Percentiles rank a stretch among this genome's conserved stretches.
phyloP scores from a whole-genome alignment of 805 yeast species.

The Metschnikowia anglica region DNA sequence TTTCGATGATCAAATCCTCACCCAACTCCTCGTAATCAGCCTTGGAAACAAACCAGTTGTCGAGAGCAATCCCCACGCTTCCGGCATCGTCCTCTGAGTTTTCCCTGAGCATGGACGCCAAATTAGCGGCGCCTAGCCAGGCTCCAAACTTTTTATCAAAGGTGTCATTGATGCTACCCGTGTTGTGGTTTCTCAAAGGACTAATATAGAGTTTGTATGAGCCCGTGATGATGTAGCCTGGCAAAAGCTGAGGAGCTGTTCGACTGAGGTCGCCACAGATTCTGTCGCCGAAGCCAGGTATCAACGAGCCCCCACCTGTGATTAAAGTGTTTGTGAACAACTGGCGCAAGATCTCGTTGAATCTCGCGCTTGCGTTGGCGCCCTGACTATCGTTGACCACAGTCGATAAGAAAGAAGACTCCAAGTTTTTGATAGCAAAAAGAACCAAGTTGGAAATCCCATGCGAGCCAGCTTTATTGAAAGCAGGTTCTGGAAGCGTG shows the following conservation, averaged over 20 bases:
- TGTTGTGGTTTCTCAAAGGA: conserved; percentile 26
- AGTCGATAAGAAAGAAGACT: conserved; percentile 31
- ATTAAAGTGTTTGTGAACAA: conserved; percentile 48
- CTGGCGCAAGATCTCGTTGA: conserved; percentile 40
- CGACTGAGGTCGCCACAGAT: conserved; percentile 54
- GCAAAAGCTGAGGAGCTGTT: conserved; percentile 44
- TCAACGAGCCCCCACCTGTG: conserved; percentile 59
- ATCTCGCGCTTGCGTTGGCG: conserved; percentile 31
- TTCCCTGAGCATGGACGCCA: conserved; percentile 61
- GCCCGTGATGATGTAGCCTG: conserved; percentile 41
- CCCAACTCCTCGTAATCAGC: conserved; percentile 68
- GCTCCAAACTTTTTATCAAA: conserved; percentile 58
- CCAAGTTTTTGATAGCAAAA: conserved; percentile 37
- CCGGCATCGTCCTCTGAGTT: conserved; percentile 22
- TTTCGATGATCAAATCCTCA: conserved; percentile 43
- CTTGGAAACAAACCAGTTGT: conserved; percentile 56
- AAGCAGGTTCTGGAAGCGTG: conserved; percentile 33
- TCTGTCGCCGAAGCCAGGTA: conserved; percentile 56
- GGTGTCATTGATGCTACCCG: conserved; percentile 32
- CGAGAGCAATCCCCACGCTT: conserved; percentile 39
- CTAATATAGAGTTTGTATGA: conserved; percentile 22
- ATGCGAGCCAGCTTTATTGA: conserved; percentile 48
- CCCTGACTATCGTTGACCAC: conserved; percentile 22
- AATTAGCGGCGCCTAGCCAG: conserved; percentile 74
- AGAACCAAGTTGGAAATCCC: conserved; percentile 45